Percentiles rank a stretch among this genome's conserved stretches.
These are phyloP conservation scores for Passiflora organensis DNA, from an alignment of 345 rosid genomes.

Conservation along the genomic window DNA sequence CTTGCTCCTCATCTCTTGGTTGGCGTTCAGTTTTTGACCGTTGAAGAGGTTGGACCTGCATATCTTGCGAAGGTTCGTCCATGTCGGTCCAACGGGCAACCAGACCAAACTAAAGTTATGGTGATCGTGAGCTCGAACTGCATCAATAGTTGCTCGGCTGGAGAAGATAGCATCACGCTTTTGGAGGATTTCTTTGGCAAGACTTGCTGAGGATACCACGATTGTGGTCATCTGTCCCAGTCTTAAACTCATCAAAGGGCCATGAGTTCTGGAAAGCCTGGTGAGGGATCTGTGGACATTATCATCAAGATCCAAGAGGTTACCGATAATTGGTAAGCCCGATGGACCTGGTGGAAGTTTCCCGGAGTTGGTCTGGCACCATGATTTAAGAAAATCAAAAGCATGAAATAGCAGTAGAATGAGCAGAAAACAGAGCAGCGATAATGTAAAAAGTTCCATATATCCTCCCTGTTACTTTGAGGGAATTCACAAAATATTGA, in stretches of 20 bases:
- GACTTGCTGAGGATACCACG: not conserved
- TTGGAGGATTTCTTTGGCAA: slow-evolving; percentile 8
- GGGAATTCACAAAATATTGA: not conserved
- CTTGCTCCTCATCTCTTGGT: slow-evolving; percentile 8
- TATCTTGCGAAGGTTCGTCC: slow-evolving; percentile 14
- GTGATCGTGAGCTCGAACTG: not conserved
- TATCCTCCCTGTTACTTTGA: no score
- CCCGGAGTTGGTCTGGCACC: not conserved
- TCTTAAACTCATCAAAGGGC: slow-evolving; percentile 6
- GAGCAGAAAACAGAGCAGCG: not conserved
- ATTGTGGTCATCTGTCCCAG: slow-evolving; percentile 2
- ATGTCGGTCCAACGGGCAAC: not conserved
- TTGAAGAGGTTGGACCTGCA: slow-evolving; percentile 13
- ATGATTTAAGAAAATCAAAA: no score
- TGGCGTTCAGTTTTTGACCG: slow-evolving; percentile 11
- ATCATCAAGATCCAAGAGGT: not conserved
- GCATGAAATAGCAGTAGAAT: not conserved
- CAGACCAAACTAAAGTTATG: not conserved
- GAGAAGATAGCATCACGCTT: slow-evolving; percentile 5
- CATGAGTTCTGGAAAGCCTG: slow-evolving; percentile 2
- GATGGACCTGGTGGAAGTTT: slow-evolving; percentile 12
- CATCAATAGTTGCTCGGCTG: not conserved
- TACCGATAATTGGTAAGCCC: not conserved
- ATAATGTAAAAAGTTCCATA: not conserved
- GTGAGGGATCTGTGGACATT: slow-evolving; percentile 2